A percentile compares a stretch with the other conserved stretches of the same genome.
Conservation (phyloP, 768 basidiomycete genomes). For the Amanita brunnescens region DNA sequence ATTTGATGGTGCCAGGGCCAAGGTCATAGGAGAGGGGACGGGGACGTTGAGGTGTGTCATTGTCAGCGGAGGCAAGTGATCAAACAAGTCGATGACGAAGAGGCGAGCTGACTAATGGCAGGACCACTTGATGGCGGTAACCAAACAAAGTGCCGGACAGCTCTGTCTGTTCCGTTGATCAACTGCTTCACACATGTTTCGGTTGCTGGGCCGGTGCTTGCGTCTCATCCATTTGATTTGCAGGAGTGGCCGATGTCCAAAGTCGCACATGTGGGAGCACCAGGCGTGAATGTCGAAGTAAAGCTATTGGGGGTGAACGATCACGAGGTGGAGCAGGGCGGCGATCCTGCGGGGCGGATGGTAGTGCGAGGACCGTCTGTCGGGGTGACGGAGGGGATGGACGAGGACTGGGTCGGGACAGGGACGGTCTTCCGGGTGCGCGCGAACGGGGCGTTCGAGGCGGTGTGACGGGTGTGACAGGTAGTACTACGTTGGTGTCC, state of each 20-base stretch:
- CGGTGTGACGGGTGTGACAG: not conserved
- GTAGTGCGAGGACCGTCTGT: constrained; percentile 68
- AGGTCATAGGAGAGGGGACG: constrained; percentile 51
- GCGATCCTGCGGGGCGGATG: constrained; percentile 55
- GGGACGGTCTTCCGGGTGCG: constrained; percentile 39
- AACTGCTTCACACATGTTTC: constrained; percentile 52
- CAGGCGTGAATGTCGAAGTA: constrained; percentile 77
- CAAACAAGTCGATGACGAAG: not conserved
- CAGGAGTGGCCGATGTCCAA: constrained; percentile 48
- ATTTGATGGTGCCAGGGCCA: constrained; percentile 57
- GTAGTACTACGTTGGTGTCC: not conserved
- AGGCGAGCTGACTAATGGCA: too few species aligned
- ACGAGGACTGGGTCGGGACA: constrained; percentile 38
- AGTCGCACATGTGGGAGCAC: constrained; percentile 59
- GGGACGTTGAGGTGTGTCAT: constrained; percentile 58
- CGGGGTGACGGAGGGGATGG: constrained; percentile 39
- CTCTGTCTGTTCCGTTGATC: constrained; percentile 71
- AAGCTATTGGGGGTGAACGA: constrained; percentile 71
- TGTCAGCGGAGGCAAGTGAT: constrained; percentile 57
- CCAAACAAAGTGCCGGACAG: constrained; percentile 40
- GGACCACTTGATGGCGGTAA: not conserved
- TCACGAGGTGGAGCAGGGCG: constrained; percentile 50
- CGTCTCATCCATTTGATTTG: constrained; percentile 78
- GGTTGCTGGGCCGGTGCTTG: constrained; percentile 70
- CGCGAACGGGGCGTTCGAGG: constrained; percentile 57